Base-by-base conservation (phyloP, 176 grass and related monocot species). In the Carex kokanica region DNA sequence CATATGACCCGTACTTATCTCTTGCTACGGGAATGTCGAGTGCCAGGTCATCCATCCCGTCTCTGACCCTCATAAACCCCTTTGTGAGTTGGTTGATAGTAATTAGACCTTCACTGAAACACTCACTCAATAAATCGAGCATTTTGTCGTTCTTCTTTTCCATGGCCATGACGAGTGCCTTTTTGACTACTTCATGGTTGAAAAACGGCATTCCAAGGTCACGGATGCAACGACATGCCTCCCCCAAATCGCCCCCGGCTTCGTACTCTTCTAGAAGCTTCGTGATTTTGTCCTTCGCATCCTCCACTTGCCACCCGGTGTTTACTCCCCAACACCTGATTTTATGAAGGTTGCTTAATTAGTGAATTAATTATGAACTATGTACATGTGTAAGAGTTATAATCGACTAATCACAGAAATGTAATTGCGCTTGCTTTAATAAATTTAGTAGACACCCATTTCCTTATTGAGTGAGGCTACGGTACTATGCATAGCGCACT, bases 111-210 rank as follows among this genome's bases (percentile, higher is more conserved):
- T 97, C 95, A 5, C 88, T 64, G 29, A 97, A 97, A 82, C 92
- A 92, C 64, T 97, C 92, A 15, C 89, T 87, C 29, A 97, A 83
- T 78, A 97, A 89, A 17, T 64, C 79, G 1, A 97, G 83, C 72
- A 78, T 87, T 73, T 91, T 89, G 55, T 86, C 88, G 0, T 86
- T 89, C 60, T 94, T 92, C 88, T 94, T 97, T 52, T 97, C 95
- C 95, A 97, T 97, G 13, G 90, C 88, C 95, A 97, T 94, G 41
- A 93, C 60, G 0, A 94, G 84, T 1, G 90, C 92, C 80, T 97
- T 97, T 87, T 97, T 97, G 18, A 97, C 95, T 6, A 97, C 95
- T 79, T 97, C 95, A 69, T 97, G 95, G 29, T 97, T 91, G 87
- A 97, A 97, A 84, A 97, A 97, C 65, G 92, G 88, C 95, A 97